Evolutionary conservation across 345 rosid species (phyloP).

Genomic region (Eucalyptus cloeziana): DNA sequence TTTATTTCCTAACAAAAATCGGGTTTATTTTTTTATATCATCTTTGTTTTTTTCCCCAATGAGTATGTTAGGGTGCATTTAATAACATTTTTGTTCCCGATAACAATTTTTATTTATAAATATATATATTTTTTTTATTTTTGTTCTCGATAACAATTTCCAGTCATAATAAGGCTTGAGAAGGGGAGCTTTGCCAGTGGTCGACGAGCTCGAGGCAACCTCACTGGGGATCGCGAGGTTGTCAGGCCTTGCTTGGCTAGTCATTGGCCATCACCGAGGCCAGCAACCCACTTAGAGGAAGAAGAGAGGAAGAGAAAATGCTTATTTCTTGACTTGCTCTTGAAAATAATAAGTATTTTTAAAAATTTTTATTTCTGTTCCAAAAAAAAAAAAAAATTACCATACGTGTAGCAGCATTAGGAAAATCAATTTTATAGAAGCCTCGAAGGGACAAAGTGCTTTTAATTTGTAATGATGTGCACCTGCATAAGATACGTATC

Average conservation of each 20-base stretch:
- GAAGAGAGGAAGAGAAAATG: no score
- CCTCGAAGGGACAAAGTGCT: not conserved
- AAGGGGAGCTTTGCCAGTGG: no score
- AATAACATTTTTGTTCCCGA: fast-evolving
- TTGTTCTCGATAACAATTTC: fast-evolving
- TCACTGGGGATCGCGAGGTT: fast-evolving
- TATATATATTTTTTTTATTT: no score
- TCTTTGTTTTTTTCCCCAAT: not conserved
- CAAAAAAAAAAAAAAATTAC: no score
- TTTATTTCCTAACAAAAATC: not conserved
- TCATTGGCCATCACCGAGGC: fast-evolving
- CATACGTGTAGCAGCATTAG: no score
- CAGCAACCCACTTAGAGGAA: fast-evolving
- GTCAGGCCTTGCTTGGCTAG: no score
- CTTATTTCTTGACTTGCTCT: no score
- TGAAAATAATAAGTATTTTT: no score
- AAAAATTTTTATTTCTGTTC: fast-evolving
- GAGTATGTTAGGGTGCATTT: not conserved
- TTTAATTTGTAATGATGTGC: not conserved
- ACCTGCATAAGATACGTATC: not conserved
- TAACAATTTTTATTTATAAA: fast-evolving
- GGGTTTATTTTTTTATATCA: not conserved
- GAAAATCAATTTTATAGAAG: not conserved
- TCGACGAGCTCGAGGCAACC: no score
- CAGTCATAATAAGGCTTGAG: no score